Evolutionary conservation across 345 rosid species (phyloP).

Genomic region (Psidium friedrichsthalianum): DNA sequence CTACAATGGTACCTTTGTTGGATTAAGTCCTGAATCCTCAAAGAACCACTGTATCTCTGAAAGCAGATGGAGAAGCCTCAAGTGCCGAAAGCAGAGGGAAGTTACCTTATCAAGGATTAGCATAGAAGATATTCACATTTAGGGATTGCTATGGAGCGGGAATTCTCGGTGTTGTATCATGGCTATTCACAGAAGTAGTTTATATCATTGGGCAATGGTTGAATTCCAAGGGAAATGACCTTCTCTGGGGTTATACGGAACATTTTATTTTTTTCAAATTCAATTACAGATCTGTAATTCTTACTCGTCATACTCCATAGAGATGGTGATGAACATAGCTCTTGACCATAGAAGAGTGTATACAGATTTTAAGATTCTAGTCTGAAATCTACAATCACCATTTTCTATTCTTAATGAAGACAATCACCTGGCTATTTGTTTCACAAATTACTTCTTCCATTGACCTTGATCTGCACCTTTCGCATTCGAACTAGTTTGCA

Average conservation of each 20-base stretch:
- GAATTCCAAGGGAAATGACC: neutral
- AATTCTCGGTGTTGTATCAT: neutral
- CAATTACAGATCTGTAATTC: neutral
- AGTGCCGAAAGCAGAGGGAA: neutral
- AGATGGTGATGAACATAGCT: neutral
- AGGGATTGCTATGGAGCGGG: neutral
- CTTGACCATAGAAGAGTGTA: neutral
- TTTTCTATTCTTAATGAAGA: neutral
- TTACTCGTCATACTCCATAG: neutral
- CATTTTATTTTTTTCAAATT: neutral
- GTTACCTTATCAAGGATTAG: neutral
- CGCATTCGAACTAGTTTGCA: neutral
- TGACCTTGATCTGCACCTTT: neutral
- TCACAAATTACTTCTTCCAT: neutral
- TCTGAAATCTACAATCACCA: neutral
- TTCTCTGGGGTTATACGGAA: neutral
- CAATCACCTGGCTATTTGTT: neutral
- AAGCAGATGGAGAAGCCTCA: neutral
- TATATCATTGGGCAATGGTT: neutral
- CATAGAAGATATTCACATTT: neutral
- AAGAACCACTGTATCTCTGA: neutral
- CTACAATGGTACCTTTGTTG: constrained; percentile 51
- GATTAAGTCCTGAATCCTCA: constrained; percentile 20
- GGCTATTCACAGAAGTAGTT: neutral
- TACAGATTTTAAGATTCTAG: neutral